These are phyloP conservation scores for Hemisphaericaspora nanyangensis DNA, from an alignment of 805 yeast species.

Conservation along the genomic window DNA sequence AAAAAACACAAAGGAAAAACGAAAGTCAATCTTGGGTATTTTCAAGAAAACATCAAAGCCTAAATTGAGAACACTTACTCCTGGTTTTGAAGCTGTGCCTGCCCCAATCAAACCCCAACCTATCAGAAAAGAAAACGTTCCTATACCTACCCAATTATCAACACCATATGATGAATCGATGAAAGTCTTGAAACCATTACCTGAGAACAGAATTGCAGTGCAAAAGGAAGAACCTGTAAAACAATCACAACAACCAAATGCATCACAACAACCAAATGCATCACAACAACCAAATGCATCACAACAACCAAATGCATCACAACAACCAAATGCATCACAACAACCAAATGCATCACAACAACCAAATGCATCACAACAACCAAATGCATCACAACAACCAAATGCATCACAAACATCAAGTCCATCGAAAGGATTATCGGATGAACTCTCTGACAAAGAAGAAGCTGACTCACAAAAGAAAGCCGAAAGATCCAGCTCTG, in stretches of 20 bases:
- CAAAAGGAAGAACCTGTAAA: not conserved
- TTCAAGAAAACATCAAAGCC: conserved; percentile 24
- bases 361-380: no score
- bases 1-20: conserved; percentile 12
- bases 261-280: not conserved
- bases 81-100: conserved; percentile 5
- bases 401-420: not conserved
- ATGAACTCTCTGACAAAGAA: not conserved
- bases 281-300: not conserved
- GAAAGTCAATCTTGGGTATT: conserved; percentile 32
- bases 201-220: not conserved
- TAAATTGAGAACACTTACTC: not conserved
- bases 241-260: not conserved
- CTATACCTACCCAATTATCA: not conserved
- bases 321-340: not conserved
- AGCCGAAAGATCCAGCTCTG: conserved; percentile 1
- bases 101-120: not conserved
- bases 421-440: not conserved
- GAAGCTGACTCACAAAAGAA: not conserved
- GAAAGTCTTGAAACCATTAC: no score
- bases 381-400: not conserved
- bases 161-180: no score
- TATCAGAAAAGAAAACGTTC: not conserved
- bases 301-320: not conserved
- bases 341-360: not conserved